These are phyloP conservation scores for Microbotryum scabiosae DNA, from an alignment of 1,284 basidiomycete genomes.

Conservation along the genomic window DNA sequence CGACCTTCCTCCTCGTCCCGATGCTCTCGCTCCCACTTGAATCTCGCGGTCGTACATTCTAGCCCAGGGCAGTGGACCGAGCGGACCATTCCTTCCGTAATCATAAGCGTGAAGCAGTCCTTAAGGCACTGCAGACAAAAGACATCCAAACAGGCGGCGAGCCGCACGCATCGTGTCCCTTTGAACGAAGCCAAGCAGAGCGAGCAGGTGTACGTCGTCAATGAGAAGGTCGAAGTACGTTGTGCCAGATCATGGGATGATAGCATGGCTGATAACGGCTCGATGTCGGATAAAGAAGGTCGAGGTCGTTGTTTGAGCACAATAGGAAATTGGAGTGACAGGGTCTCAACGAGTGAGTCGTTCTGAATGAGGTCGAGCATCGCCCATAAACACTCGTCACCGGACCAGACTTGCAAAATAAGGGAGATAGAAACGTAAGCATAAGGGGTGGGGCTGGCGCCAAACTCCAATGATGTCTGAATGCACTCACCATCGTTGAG, in stretches of 20 bases:
- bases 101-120: conserved; percentile 65
- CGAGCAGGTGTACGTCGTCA: conserved; percentile 54
- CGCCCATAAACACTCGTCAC: neutral
- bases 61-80: conserved; percentile 64
- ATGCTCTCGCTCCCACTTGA: conserved; percentile 18
- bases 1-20: neutral
- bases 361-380: neutral
- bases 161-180: conserved; percentile 57
- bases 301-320: neutral
- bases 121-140: conserved; percentile 63
- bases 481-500: neutral
- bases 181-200: conserved; percentile 62
- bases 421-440: neutral
- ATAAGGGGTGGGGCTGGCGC: neutral
- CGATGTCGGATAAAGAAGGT: too few species aligned
- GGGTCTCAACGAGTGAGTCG: neutral
- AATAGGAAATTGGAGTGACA: neutral
- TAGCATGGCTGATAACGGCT: neutral
- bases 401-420: neutral
- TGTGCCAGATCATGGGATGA: conserved; percentile 8
- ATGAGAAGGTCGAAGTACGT: conserved; percentile 45
- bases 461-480: neutral
- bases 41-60: conserved; percentile 26
- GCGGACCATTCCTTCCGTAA: conserved; percentile 60
- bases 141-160: conserved; percentile 56